Evolutionary conservation across 108 stramenopile species (phyloP).

Genomic region (Schizochytrium sp.): DNA sequence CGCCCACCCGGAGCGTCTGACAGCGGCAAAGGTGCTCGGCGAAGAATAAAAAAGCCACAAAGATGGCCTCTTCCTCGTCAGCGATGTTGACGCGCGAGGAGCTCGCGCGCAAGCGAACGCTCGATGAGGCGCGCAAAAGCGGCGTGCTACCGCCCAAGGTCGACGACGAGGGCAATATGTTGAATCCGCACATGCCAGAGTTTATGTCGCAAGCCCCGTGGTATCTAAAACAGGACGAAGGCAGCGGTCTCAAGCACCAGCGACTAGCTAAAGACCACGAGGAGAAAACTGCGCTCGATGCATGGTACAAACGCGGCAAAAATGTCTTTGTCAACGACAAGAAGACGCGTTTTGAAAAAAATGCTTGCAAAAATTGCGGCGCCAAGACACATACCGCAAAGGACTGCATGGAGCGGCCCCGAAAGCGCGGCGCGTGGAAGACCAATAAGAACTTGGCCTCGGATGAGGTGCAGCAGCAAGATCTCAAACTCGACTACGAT

Average conservation of each 20-base stretch:
- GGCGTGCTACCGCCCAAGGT: slow-evolving; percentile 69
- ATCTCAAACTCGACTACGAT: slow-evolving; percentile 71
- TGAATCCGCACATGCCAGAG: slow-evolving; percentile 99
- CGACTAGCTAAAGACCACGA: slow-evolving; percentile 60
- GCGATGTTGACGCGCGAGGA: not conserved
- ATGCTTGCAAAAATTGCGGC: slow-evolving; percentile 69
- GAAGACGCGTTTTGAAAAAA: slow-evolving; percentile 15
- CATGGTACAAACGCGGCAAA: slow-evolving; percentile 69
- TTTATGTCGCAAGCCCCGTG: slow-evolving; percentile 96
- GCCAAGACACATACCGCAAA: slow-evolving; percentile 66
- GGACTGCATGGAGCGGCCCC: slow-evolving; percentile 52
- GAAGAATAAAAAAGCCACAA: not conserved
- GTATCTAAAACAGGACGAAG: slow-evolving; percentile 80
- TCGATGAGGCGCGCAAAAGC: slow-evolving; percentile 66
- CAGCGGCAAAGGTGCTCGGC: not conserved
- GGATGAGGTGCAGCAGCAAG: slow-evolving; percentile 19
- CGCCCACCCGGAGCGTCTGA: too few relatives aligned
- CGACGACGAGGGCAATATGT: slow-evolving; percentile 71
- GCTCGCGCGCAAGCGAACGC: slow-evolving; percentile 29
- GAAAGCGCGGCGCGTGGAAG: slow-evolving; percentile 21
- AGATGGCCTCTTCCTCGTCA: not conserved
- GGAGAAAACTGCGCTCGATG: slow-evolving; percentile 51
- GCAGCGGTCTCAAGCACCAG: slow-evolving; percentile 70
- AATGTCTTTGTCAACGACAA: slow-evolving; percentile 49
- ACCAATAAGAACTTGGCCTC: not conserved